Percentiles rank a stretch among this genome's conserved stretches.
phyloP scores from a whole-genome alignment of 495 filamentous ascomycete species.

The Letharia lupina region DNA sequence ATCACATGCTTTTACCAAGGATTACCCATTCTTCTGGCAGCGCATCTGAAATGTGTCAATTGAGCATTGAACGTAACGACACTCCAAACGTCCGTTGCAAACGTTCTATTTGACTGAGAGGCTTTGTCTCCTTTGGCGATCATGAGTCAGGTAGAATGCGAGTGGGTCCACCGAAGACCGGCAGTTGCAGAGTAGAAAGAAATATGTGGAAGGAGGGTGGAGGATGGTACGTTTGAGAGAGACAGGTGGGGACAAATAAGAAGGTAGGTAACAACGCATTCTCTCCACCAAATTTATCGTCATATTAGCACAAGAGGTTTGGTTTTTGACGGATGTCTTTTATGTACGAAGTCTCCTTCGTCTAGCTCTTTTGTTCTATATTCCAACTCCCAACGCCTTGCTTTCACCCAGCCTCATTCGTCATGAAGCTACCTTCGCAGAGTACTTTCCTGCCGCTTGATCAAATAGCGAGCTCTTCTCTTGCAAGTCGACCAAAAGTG shows the following conservation, averaged over 20 bases:
- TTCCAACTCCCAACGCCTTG: conserved; percentile 9
- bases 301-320: not conserved
- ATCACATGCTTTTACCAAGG: no score
- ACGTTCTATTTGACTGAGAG: no score
- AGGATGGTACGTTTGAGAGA: not conserved
- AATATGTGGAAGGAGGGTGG: not conserved
- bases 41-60: no score
- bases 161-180: not conserved
- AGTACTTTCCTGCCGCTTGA: conserved; percentile 68
- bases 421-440: conserved; percentile 58
- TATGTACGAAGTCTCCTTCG: not conserved
- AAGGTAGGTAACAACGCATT: no score
- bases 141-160: not conserved
- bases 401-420: conserved; percentile 22
- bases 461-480: conserved; percentile 77
- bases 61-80: no score
- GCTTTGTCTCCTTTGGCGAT: not conserved
- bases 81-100: no score
- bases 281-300: no score
- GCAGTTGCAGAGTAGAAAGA: not conserved
- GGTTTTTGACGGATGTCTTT: not conserved
- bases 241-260: not conserved
- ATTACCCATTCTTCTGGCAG: no score
- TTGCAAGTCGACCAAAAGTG: conserved; percentile 56
- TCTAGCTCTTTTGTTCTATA: not conserved